Conservation (phyloP, 768 basidiomycete species). For the Phaffia tasmanica region DNA sequence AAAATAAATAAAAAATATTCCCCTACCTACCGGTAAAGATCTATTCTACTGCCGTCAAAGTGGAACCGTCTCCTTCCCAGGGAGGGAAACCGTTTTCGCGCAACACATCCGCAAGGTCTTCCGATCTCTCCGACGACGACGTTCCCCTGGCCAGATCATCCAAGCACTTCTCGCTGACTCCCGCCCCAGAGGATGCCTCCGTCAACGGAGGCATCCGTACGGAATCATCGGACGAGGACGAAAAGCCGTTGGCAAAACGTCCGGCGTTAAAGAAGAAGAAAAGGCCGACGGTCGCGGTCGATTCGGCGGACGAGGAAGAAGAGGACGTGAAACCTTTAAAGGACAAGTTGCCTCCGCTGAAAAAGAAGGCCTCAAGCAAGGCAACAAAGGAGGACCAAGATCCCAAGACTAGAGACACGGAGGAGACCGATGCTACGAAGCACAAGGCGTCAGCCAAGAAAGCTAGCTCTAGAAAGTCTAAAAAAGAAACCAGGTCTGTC, state of each 20-base stretch:
- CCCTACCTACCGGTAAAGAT: slow-evolving; percentile 8
- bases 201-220: slow-evolving; percentile 33
- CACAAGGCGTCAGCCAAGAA: slow-evolving; percentile 27
- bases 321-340: slow-evolving; percentile 18
- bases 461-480: slow-evolving; percentile 32
- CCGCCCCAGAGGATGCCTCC: slow-evolving; percentile 32
- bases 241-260: slow-evolving; percentile 28
- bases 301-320: slow-evolving; percentile 19
- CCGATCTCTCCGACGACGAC: slow-evolving; percentile 24
- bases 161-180: slow-evolving; percentile 33
- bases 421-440: slow-evolving; percentile 30
- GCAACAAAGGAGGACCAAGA: slow-evolving; percentile 37
- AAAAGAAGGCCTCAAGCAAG: slow-evolving; percentile 40
- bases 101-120: not conserved
- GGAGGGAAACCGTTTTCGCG: not conserved
- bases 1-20: not conserved
- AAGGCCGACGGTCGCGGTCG: slow-evolving; percentile 26
- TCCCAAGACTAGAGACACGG: slow-evolving; percentile 31
- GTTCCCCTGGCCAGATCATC: slow-evolving; percentile 17
- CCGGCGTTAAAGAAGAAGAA: slow-evolving; percentile 19
- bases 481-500: slow-evolving; percentile 45
- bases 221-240: slow-evolving; percentile 25
- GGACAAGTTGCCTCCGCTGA: slow-evolving; percentile 47
- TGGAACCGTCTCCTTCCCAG: slow-evolving; percentile 13
- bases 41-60: slow-evolving; percentile 20